These are phyloP conservation scores for Rosa hybrid DNA, from an alignment of 331 rosid species.

Conservation along the genomic window DNA sequence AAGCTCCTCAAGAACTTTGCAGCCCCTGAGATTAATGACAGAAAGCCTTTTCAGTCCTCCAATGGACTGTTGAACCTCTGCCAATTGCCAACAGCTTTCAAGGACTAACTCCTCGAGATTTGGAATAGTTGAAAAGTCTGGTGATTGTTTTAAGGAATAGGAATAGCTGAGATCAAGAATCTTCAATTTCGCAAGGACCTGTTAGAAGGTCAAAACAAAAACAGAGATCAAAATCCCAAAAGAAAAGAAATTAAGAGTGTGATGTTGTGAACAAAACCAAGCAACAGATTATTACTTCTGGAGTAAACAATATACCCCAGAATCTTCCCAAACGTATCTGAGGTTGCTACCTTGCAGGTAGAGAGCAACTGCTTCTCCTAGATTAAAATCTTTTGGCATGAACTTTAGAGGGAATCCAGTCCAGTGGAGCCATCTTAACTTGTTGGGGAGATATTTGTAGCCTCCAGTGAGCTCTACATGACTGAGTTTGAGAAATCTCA, in stretches of 20 bases:
- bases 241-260: no score
- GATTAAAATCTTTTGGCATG: slow-evolving; percentile 10
- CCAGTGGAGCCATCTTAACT: slow-evolving; percentile 30
- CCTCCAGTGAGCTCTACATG: neutral
- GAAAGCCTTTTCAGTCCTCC: slow-evolving; percentile 9
- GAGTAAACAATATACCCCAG: slow-evolving; percentile 15
- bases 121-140: slow-evolving; percentile 32
- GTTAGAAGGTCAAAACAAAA: neutral
- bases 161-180: slow-evolving; percentile 41
- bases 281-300: neutral
- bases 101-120: slow-evolving; percentile 35
- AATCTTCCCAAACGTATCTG: slow-evolving; percentile 12
- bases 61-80: slow-evolving; percentile 26
- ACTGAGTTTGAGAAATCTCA: slow-evolving; percentile 6
- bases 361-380: slow-evolving; percentile 15
- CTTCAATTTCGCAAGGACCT: slow-evolving; percentile 29
- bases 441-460: slow-evolving; percentile 13
- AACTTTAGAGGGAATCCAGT: slow-evolving; percentile 22
- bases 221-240: no score
- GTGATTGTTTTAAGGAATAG: slow-evolving; percentile 18
- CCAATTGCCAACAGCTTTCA: slow-evolving; percentile 27
- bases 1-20: slow-evolving; percentile 20
- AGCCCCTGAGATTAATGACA: slow-evolving; percentile 25
- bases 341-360: slow-evolving; percentile 26
- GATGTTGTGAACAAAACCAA: no score